Base-by-base conservation (phyloP, 192 early-diverging fungal species). In the Entophlyctis luteolus region DNA sequence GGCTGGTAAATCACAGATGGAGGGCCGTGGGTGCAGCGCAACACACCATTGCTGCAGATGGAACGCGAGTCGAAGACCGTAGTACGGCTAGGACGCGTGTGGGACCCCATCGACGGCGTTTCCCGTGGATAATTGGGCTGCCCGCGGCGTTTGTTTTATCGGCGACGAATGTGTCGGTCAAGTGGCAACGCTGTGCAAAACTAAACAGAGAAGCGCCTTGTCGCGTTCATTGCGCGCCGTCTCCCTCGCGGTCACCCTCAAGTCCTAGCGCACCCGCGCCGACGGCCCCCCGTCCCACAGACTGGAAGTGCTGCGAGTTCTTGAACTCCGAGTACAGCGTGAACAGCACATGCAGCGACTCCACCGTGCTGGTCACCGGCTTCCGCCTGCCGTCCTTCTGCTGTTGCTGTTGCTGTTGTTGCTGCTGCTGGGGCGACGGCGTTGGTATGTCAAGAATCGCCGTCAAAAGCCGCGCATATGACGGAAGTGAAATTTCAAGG, bases 221-320 rank as follows among this genome's bases (percentile, higher is more conserved):
- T 45, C 42, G 42, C 10, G 50, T 14, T 49, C 42, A 63, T 33
- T 63, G 60, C 36, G 60, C 60, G n/a, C 60, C 60, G 27, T 45
- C 57, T 42, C 14, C 57, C 25, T 63, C 60, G 12, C 60, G 42
- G 6, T 49, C n/a, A n/a, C n/a, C n/a, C n/a, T n/a, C n/a, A n/a
- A n/a, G n/a, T n/a, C n/a, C n/a, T n/a, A n/a, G n/a, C n/a, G n/a
- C n/a, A n/a, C n/a, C n/a, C n/a, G n/a, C n/a, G n/a, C n/a, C 60
- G 32, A 31, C 39, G n/a, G 20, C 46, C 2, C 47, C 67, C 35
- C 75, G 34, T 20, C 75, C 79, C 59, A 86, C 52, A 2, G 72
- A 66, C 60, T 80, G 73, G 58, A 86, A 86, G 75, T 86, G 84
- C 55, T 81, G 78, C 29, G 77, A 80, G 59, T 84, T 84, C 52